Conservation (phyloP, 371 early-diverging fungal genomes). For the Phascolomyces articulosus region DNA sequence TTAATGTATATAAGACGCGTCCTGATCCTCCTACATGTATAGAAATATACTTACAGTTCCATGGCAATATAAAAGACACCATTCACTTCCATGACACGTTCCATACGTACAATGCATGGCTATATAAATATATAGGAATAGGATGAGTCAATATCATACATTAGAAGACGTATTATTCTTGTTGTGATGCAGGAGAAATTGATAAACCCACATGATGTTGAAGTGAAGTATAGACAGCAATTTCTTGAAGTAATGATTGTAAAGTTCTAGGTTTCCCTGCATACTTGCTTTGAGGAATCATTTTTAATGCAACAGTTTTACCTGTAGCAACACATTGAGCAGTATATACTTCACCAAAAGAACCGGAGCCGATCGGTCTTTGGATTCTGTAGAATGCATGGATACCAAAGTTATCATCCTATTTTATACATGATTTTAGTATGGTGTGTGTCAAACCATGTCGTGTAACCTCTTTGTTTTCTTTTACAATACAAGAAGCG, state of each 20-base stretch:
- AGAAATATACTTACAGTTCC: conserved; percentile 29
- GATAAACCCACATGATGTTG: conserved; percentile 23
- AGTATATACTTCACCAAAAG: not conserved
- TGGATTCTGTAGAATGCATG: not conserved
- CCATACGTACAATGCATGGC: conserved; percentile 27
- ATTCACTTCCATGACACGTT: conserved; percentile 18
- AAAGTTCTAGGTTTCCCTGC: not conserved
- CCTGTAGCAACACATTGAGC: not conserved
- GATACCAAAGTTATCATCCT: not conserved
- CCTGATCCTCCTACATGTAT: no score
- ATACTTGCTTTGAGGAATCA: not conserved
- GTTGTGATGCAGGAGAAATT: not conserved
- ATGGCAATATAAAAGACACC: conserved; percentile 21
- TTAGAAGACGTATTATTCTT: no score
- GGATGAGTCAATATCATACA: not conserved
- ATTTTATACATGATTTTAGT: no score
- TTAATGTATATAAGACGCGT: no score
- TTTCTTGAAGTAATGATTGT: conserved; percentile 15
- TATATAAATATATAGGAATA: conserved; percentile 7
- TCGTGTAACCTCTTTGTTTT: no score
- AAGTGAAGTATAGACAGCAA: conserved; percentile 24
- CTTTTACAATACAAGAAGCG: no score
- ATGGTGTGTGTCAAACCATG: conserved; percentile 4
- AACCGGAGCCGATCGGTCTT: not conserved
- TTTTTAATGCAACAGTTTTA: not conserved